Conservation (phyloP, 371 early-diverging fungal genomes). For the Entomophthora muscae region DNA sequence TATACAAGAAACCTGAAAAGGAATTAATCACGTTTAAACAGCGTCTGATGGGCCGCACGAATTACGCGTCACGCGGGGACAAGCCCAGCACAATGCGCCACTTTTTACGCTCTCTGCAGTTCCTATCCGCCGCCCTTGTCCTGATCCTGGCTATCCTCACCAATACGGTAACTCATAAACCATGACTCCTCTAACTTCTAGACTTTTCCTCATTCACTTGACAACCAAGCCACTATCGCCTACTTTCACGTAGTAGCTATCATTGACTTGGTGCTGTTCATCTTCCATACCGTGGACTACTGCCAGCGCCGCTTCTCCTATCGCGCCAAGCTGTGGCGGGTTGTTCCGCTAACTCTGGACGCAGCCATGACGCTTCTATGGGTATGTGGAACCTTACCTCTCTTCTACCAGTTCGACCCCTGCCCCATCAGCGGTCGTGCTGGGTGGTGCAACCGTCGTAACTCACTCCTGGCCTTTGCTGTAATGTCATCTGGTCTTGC, state of each 20-base stretch:
- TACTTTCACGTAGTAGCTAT: neutral
- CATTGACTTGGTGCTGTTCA: neutral
- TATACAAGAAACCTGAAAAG: too few relatives aligned
- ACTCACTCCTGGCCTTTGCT: neutral
- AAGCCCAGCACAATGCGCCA: neutral
- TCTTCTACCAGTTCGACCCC: neutral
- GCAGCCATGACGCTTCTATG: neutral
- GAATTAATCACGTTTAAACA: too few relatives aligned
- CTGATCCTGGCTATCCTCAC: neutral
- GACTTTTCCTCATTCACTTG: neutral
- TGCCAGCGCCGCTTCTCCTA: neutral
- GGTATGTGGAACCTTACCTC: neutral
- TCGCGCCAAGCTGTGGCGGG: neutral
- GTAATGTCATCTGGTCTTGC: neutral
- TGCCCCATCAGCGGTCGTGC: neutral
- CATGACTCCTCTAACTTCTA: neutral
- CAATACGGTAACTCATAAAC: neutral
- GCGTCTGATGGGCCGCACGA: neutral
- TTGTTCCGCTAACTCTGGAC: neutral
- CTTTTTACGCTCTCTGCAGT: neutral
- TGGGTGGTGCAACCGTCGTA: neutral
- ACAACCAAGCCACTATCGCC: neutral
- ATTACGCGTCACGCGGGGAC: neutral
- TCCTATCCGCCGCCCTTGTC: neutral
- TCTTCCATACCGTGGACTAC: slow-evolving; percentile 1